Evolutionary conservation across 371 early-diverging fungal species (phyloP), one percentile per base, ranked within the genome.

Genomic region (Lichtheimia ornata): DNA sequence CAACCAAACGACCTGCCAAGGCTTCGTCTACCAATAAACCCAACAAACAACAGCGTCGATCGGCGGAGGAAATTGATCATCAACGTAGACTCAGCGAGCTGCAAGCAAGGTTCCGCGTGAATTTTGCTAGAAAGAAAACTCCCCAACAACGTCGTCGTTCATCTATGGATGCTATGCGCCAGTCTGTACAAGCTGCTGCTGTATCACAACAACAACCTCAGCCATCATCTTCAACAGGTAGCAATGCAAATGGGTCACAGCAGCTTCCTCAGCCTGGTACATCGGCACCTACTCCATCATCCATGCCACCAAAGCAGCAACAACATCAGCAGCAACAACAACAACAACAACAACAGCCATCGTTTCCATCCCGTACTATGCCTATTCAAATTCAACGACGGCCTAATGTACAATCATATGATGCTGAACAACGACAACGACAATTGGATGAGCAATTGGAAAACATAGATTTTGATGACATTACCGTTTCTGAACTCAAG

Each of bases 401-500:
- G 5, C 20, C 53, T 22, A 69, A 57, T 45, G 15, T 45, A 3
- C 14, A 25, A 9, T 49, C 51, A 1, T 56, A 79, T 13, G 78
- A 81, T 40, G 75, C 80, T 14, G 83, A 81, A 59, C 73, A 82
- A 56, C 79, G 81, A 50, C 80, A 78, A 63, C 71, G 68, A 13
- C 65, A 69, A 43, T 65, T 87, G 41, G 85, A 87, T 65, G 81
- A 83, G 42, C 81, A 78, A 40, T 74, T 88, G 57, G 77, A 79
- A 43, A 75, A 74, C 25, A 76, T 84, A 27, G 78, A 90, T 56
- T 86, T 87, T 67, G 82, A 83, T 25, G 87, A 87, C 64, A 78
- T 88, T 28, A 88, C 90, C 0, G 90, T 90, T 0, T 69, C 82
- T 20, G 88, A 88, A 62, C 77, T 90, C 28, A 90, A 90, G 62